Base-by-base conservation (phyloP, 1,284 basidiomycete genomes). In the Phenoliferia sp. region DNA sequence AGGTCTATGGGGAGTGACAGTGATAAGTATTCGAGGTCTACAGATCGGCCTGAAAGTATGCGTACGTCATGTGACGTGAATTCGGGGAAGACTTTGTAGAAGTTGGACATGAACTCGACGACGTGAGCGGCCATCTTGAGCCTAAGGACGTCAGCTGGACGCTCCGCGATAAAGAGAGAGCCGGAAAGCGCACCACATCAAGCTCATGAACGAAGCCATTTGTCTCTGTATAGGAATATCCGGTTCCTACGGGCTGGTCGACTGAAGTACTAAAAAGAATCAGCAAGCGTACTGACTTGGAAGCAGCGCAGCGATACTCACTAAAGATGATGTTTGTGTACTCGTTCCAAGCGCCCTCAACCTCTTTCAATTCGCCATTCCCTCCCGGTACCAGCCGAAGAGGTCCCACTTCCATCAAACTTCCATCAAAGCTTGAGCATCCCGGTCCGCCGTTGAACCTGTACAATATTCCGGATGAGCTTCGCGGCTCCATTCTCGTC, bases 321-420 rank as follows among this genome's bases (percentile, higher is more conserved):
- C 93, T 81, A 76, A 91, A 99, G 66, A 99, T 87, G 80, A 99
- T 87, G 58, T 92, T 95, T n/a, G 92, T 90, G 77, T 95, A 99
- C 79, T 99, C 96, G 79, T 99, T 95, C 95, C 95, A 99, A 7
- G 94, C 94, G 32, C 93, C 94, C 39, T 94, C 89, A 9, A 87
- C 83, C 63, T 88, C 85, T 71, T 86, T 85, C 66, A 97, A 83
- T 19, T 89, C 87, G 7, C 87, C 88, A 79, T 92, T 89, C 73
- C 88, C 83, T 65, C 88, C 83, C 85, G 74, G 67, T 2, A 70
- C 71, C 59, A 78, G 66, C 34, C 76, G 62, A 65, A 94, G 95
- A 4, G 95, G 94, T 0, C 95, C 95, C 28, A 95, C 84, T 77
- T 99, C 95, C 94, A 99, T 96, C 87, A 99, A 89, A 7, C 70